Conservation (phyloP, 148 eudicot species). For the Vaccinium corymbosum region DNA sequence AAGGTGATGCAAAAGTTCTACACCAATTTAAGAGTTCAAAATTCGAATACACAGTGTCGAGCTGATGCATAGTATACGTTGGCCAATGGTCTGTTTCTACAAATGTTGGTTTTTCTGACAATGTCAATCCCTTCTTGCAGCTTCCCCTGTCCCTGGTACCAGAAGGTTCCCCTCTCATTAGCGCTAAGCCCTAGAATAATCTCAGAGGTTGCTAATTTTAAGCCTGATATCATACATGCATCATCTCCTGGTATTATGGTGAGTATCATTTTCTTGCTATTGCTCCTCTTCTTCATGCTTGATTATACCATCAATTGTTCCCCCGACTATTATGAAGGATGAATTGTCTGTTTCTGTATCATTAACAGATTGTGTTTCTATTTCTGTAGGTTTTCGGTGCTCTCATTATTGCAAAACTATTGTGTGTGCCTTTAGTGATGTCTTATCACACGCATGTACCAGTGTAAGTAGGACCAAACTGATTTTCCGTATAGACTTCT, state of each 20-base stretch:
- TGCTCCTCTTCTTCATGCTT: constrained; percentile 12
- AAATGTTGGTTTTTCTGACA: constrained; percentile 11
- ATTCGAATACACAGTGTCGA: background rate
- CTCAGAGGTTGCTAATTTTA: constrained; percentile 76
- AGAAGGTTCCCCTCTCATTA: constrained; percentile 87
- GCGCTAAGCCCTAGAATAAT: constrained; percentile 98
- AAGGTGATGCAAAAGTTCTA: background rate
- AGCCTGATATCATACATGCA: constrained; percentile 94
- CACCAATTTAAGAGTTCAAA: background rate
- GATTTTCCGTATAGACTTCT: background rate
- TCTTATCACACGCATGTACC: constrained; percentile 98
- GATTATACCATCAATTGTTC: background rate
- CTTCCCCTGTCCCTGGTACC: constrained; percentile 90
- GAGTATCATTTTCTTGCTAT: constrained; percentile 16
- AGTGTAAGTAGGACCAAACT: constrained; percentile 54
- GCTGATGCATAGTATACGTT: constrained; percentile 1
- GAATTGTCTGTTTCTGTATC: background rate
- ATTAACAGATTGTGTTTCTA: constrained; percentile 3
- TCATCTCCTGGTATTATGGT: constrained; percentile 97
- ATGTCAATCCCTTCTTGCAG: constrained; percentile 39
- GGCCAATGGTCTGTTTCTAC: background rate
- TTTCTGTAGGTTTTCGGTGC: constrained; percentile 81
- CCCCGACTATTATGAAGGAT: background rate
- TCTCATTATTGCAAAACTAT: constrained; percentile 78
- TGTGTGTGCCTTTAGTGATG: constrained; percentile 90